phyloP scores from a whole-genome alignment of 352 stramenopile genomes.

The Pythium biforme region DNA sequence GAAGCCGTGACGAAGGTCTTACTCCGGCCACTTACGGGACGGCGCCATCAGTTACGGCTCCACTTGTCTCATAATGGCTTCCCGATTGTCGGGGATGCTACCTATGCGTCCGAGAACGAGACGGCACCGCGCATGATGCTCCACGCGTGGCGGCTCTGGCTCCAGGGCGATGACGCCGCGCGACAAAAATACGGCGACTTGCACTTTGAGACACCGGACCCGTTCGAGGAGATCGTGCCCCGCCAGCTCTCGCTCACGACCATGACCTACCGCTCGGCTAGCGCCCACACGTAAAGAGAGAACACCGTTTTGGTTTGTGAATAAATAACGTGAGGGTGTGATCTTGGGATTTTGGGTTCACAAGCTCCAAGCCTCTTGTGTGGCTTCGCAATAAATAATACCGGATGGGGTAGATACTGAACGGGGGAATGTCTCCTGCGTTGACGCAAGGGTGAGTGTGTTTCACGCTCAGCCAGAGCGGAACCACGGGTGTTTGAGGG shows the following conservation, averaged over 20 bases:
- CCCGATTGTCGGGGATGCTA: conserved; percentile 76
- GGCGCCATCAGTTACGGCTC: conserved; percentile 82
- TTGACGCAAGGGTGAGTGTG: no score
- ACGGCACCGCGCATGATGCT: conserved; percentile 81
- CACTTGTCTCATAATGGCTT: conserved; percentile 75
- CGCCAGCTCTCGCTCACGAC: conserved; percentile 55
- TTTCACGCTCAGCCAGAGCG: conserved; percentile 2
- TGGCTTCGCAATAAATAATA: conserved; percentile 16
- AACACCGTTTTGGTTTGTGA: background rate
- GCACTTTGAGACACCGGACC: conserved; percentile 63
- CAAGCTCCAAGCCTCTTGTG: background rate
- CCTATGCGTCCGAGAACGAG: conserved; percentile 62
- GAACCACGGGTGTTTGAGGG: conserved; percentile 56
- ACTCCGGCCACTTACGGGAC: conserved; percentile 71
- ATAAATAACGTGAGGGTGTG: conserved; percentile 14
- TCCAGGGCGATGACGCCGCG: conserved; percentile 39
- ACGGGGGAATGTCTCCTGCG: background rate
- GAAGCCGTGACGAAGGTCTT: conserved; percentile 83
- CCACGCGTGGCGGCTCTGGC: conserved; percentile 80
- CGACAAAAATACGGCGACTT: conserved; percentile 60
- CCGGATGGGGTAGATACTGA: background rate
- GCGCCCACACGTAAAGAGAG: background rate
- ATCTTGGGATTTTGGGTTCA: conserved; percentile 1
- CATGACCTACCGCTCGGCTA: conserved; percentile 40
- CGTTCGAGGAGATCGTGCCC: conserved; percentile 61